Evolutionary conservation across 1,284 basidiomycete species (phyloP).

Genomic region (Hemileccinum hortonii): DNA sequence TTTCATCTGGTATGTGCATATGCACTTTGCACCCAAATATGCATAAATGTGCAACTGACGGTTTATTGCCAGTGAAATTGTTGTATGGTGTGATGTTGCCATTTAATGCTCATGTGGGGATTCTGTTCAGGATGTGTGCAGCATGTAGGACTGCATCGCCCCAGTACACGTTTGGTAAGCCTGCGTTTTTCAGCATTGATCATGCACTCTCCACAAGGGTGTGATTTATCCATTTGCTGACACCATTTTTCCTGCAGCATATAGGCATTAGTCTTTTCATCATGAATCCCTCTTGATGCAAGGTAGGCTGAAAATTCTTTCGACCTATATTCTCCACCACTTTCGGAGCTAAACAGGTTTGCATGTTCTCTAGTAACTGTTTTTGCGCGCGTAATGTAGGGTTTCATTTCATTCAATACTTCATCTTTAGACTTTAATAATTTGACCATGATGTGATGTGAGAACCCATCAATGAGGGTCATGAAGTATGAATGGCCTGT

Average conservation of each 20-base stretch:
- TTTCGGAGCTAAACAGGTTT: neutral
- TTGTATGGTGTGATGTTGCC: constrained; percentile 1
- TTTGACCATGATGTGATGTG: no score
- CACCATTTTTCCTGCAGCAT: constrained; percentile 9
- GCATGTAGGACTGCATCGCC: constrained; percentile 23
- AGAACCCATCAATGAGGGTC: no score
- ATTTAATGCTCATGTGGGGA: constrained; percentile 4
- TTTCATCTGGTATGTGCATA: neutral
- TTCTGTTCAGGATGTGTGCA: constrained; percentile 29
- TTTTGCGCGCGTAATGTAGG: constrained; percentile 2
- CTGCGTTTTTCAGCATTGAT: neutral
- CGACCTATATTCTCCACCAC: neutral
- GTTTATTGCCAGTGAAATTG: neutral
- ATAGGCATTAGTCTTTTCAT: constrained; percentile 10
- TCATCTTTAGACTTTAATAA: no score
- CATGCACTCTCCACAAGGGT: neutral
- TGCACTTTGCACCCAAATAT: neutral
- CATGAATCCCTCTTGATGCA: neutral
- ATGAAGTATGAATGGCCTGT: no score
- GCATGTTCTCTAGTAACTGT: neutral
- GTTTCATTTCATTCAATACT: no score
- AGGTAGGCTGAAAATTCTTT: neutral
- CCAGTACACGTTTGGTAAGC: neutral
- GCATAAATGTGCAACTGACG: neutral
- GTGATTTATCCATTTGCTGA: constrained; percentile 8